These are phyloP conservation scores for Escovopsis weberi DNA, from an alignment of 2,329 filamentous ascomycete species.

Conservation along the genomic window DNA sequence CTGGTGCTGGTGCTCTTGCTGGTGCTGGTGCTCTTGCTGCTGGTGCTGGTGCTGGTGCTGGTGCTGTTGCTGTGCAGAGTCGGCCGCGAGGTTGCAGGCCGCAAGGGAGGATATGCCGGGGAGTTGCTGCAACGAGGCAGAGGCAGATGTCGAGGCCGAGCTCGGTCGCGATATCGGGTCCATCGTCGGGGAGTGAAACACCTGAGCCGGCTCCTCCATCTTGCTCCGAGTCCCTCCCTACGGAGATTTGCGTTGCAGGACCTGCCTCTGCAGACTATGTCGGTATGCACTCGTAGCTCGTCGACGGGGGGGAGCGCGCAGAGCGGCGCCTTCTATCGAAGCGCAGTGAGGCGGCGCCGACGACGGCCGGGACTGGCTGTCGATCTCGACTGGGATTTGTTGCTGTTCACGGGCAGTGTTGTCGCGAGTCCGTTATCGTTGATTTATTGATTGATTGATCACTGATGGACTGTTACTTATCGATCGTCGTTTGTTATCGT, in stretches of 20 bases:
- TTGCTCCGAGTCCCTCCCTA: background rate
- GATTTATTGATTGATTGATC: too few species aligned
- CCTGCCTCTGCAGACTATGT: too few species aligned
- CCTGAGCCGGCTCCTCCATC: conserved; percentile 33
- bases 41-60: background rate
- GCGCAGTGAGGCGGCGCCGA: too few species aligned
- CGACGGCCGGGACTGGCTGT: background rate
- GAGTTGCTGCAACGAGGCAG: conserved; percentile 27
- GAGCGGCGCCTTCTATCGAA: background rate
- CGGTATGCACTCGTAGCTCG: conserved; percentile 7
- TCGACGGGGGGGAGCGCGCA: conserved; percentile 2
- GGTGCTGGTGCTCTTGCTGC: conserved; percentile 27
- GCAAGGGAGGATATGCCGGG: conserved; percentile 32
- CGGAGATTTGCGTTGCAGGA: too few species aligned
- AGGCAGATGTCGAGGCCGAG: conserved; percentile 32
- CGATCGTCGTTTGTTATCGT: too few species aligned
- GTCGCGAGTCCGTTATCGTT: too few species aligned
- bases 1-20: too few species aligned
- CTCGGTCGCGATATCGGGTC: conserved; percentile 36
- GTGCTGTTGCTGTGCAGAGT: conserved; percentile 24
- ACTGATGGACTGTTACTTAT: too few species aligned
- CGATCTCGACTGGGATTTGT: background rate
- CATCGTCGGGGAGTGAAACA: conserved; percentile 23
- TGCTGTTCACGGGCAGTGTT: background rate
- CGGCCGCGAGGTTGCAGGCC: conserved; percentile 22